Conservation (phyloP, 352 stramenopile genomes). For the Blastocystis sp. region DNA sequence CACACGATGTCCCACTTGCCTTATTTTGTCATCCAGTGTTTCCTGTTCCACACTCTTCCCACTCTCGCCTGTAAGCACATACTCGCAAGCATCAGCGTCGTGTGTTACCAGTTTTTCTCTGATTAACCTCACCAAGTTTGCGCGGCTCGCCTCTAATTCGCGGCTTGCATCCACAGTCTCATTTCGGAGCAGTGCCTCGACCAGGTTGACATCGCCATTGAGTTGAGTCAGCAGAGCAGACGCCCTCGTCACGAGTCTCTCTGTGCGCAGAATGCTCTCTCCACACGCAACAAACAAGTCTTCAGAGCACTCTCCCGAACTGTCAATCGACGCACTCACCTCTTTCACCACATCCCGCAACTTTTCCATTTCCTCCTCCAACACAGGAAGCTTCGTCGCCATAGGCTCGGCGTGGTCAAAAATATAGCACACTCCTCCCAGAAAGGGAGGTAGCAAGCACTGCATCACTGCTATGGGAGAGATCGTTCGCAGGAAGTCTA, state of each 20-base stretch:
- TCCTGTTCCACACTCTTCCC: neutral
- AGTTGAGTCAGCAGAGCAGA: neutral
- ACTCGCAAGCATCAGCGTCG: neutral
- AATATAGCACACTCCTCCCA: neutral
- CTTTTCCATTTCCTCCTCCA: neutral
- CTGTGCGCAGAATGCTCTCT: neutral
- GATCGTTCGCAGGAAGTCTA: slow-evolving; percentile 14
- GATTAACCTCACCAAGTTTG: neutral
- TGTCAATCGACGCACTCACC: neutral
- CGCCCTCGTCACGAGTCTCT: neutral
- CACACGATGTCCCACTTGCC: neutral
- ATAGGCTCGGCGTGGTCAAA: neutral
- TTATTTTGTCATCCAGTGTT: neutral
- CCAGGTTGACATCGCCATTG: neutral
- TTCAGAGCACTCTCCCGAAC: neutral
- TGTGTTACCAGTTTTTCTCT: neutral
- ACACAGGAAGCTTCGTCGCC: neutral
- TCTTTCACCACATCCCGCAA: neutral
- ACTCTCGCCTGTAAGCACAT: neutral
- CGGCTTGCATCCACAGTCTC: neutral
- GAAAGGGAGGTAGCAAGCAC: neutral
- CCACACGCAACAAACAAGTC: neutral
- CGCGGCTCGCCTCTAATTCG: neutral
- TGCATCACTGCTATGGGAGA: slow-evolving; percentile 19
- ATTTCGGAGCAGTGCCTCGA: neutral